Base-by-base conservation (phyloP, 2,329 filamentous ascomycete genomes). In the Dactylellina drechsleri region DNA sequence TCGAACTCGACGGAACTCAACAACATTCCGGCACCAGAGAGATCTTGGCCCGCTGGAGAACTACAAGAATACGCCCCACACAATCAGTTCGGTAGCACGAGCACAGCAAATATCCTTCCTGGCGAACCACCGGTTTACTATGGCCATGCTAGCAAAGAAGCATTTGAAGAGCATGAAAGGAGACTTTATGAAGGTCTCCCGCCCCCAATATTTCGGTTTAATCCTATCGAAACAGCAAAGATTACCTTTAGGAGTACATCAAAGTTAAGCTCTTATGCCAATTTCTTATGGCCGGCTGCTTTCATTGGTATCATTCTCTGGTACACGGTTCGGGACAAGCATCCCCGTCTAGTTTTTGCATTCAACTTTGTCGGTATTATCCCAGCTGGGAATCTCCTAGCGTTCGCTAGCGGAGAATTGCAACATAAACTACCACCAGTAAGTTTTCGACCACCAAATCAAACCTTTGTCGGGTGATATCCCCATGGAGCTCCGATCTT, bases 341-440 rank as follows among this genome's bases (percentile, higher is more conserved):
- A 45, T n/a, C 71, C 64, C n/a, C 40, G 67, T 1, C 31, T 61
- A 7, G 57, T 64, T 15, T 75, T 75, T 49, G 52, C 62, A 13
- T 68, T 75, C 36, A 75, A 75, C 31, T 75, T 68, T 41, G 54
- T 75, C 40, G 71, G 57, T 54, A 75, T 75, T 36, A 64, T 75
- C 20, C 71, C 71, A 6, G 60, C 58, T 41, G 71, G 64, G 36
- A 75, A 75, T 56, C 23, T 68, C 6, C 40, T 75, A 23, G 57
- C 71, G 2, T 75, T 75, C 56, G 64, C 64, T 7, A 54, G 41
- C 20, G 58, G 71, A 49, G 71, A 75, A 26, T 41, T 75, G 10
- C 53, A 68, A 15, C 64, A 68, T 41, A 60, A 64, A 43, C 26
- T 75, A 45, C 71, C 71, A 12, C 57, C 59, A 45, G 71, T 75